Evolutionary conservation across 1,284 basidiomycete genomes (phyloP), one percentile per base, ranked within the genome.

Genomic region (Tylopilus sp.): DNA sequence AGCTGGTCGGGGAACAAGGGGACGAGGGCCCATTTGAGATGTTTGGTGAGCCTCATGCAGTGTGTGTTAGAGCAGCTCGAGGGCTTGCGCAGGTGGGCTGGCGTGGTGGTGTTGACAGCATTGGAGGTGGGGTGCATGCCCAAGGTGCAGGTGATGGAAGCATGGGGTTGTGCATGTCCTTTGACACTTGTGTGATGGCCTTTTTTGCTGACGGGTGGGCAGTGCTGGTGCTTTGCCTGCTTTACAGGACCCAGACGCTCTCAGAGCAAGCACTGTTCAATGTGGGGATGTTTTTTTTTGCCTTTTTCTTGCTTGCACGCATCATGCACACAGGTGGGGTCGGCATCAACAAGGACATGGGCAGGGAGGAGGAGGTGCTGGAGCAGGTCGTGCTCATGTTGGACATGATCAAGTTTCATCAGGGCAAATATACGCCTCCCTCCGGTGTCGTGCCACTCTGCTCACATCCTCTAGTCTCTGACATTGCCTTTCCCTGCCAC

Each of bases 381-480:
- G 97, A 99, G 80, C 97, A 98, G 80, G 85, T 98, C 13, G 87
- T 93, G 16, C 85, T 99, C 29, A 87, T 90, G 0, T 83, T 99
- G 33, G 93, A 95, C 70, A 89, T 98, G 70, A 88, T 99, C 73
- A 90, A 88, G 68, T 95, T 94, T 81, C 95, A 98, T 77, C 88
- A 88, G 66, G 89, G 88, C 58, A 91, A 95, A 83, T 97, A 95
- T 94, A 76, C 74, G 90, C 73, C 35, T 27, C 6, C 10, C 42
- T 27, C 16, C 16, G 14, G 3, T 17, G 6, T 4, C 12, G 6
- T 6, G 23, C n/a, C 42, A 10, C 42, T 45, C 42, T 25, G n/a
- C 33, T 10, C 31, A 29, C 19, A 27, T 33, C 8, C 4, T 4
- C 10, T 34, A 95, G 93, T 94, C 75, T 82, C 85, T 3, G 85